Evolutionary conservation across 257 asterid genomes (phyloP).

Genomic region (Solanum sejunctum): DNA sequence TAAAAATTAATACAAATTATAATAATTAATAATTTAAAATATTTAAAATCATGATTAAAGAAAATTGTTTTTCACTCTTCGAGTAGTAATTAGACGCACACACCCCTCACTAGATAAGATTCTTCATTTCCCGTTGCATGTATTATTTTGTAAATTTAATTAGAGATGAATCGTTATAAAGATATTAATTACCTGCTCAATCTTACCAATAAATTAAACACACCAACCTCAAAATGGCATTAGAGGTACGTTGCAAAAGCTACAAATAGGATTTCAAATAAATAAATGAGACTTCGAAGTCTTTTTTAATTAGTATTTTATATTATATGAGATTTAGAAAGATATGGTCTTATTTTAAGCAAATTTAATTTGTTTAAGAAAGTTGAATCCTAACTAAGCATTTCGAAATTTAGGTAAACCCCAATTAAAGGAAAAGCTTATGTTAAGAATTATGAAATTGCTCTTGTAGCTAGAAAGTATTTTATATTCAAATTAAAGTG

Average conservation of each 20-base stretch:
- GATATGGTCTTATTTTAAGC: not conserved
- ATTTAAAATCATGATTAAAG: not conserved
- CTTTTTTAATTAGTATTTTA: not conserved
- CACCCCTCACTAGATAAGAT: not conserved
- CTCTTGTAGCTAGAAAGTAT: not conserved
- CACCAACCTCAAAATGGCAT: not conserved
- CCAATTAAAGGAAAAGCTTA: not conserved
- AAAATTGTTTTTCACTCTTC: not conserved
- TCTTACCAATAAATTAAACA: not conserved
- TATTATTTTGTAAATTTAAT: not conserved
- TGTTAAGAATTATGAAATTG: not conserved
- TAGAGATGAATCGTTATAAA: not conserved
- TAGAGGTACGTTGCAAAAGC: not conserved
- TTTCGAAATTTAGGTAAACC: not conserved
- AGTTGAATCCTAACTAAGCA: not conserved
- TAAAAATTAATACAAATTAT: not conserved
- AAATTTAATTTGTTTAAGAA: not conserved
- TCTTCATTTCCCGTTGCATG: not conserved
- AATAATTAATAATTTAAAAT: not conserved
- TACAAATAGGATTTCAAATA: not conserved
- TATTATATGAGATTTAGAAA: not conserved
- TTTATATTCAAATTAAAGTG: not conserved
- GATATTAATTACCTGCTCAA: not conserved
- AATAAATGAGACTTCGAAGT: not conserved
- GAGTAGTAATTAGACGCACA: not conserved